Evolutionary conservation across 805 yeast genomes (phyloP).

Genomic region (Lachancea thermotolerans): DNA sequence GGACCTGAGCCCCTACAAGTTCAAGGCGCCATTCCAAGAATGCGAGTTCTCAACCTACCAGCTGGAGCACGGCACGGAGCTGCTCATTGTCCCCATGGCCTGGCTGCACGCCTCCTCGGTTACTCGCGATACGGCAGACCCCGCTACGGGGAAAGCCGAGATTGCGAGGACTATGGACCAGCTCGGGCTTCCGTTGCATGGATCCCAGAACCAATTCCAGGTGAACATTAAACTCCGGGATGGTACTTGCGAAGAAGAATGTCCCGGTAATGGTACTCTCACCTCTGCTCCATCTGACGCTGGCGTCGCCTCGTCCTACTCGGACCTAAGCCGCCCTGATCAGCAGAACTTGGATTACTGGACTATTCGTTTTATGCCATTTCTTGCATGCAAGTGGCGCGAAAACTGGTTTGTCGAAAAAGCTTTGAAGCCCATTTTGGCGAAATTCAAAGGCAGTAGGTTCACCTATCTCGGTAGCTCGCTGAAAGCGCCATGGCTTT

Average conservation of each 20-base stretch:
- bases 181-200: slow-evolving; percentile 17
- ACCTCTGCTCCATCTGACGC: not conserved
- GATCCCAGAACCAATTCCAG: slow-evolving; percentile 24
- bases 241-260: slow-evolving; percentile 9
- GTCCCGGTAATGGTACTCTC: not conserved
- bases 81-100: slow-evolving; percentile 77
- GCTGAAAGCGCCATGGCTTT: slow-evolving; percentile 21
- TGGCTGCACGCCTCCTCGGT: slow-evolving; percentile 60
- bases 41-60: slow-evolving; percentile 66
- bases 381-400: slow-evolving; percentile 35
- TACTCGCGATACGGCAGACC: slow-evolving; percentile 17
- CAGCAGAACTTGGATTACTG: slow-evolving; percentile 59
- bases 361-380: slow-evolving; percentile 64
- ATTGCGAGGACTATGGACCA: slow-evolving; percentile 10
- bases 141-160: slow-evolving; percentile 6
- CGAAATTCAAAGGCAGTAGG: slow-evolving; percentile 14
- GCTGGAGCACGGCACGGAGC: slow-evolving; percentile 38
- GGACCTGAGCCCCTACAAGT: slow-evolving; percentile 87
- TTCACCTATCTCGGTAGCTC: slow-evolving; percentile 22
- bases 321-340: slow-evolving; percentile 36
- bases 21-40: slow-evolving; percentile 66
- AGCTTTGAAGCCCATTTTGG: slow-evolving; percentile 9
- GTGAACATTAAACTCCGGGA: slow-evolving; percentile 11
- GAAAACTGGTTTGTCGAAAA: slow-evolving; percentile 13
- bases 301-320: not conserved